Conservation (phyloP, 106 monocot genomes). For the Hemerocallis citrina region DNA sequence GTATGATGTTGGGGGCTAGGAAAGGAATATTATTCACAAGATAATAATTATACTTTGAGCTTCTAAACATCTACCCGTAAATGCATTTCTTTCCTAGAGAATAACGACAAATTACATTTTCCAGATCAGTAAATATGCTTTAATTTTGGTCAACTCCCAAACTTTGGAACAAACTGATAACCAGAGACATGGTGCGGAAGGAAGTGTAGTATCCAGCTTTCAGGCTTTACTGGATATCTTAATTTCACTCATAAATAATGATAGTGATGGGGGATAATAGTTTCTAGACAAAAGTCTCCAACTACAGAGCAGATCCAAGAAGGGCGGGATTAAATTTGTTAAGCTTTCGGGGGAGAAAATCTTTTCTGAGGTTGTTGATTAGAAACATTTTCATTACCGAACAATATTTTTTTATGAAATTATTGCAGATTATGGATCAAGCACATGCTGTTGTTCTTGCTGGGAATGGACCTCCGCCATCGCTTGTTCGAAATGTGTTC, state of each 20-base stretch:
- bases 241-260: conserved; percentile 48
- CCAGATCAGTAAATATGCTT: conserved; percentile 80
- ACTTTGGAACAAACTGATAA: conserved; percentile 5
- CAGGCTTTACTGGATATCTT: conserved; percentile 65
- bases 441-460: conserved; percentile 64
- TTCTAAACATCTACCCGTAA: too few species aligned
- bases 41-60: conserved; percentile 20
- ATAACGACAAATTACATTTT: background rate
- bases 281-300: conserved; percentile 44
- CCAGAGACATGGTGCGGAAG: conserved; percentile 23
- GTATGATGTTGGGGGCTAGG: too few species aligned
- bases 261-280: conserved; percentile 72
- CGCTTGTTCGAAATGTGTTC: too few species aligned
- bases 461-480: too few species aligned
- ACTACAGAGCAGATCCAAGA: conserved; percentile 26
- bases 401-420: background rate
- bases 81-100: too few species aligned
- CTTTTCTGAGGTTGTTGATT: conserved; percentile 67
- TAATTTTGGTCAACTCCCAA: conserved; percentile 21
- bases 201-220: conserved; percentile 56
- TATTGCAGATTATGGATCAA: conserved; percentile 48
- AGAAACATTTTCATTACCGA: background rate
- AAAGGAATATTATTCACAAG: conserved; percentile 87
- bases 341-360: conserved; percentile 85
- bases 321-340: conserved; percentile 64